phyloP scores from a whole-genome alignment of 129 eudicot genomes.

The Flaveria bidentis region DNA sequence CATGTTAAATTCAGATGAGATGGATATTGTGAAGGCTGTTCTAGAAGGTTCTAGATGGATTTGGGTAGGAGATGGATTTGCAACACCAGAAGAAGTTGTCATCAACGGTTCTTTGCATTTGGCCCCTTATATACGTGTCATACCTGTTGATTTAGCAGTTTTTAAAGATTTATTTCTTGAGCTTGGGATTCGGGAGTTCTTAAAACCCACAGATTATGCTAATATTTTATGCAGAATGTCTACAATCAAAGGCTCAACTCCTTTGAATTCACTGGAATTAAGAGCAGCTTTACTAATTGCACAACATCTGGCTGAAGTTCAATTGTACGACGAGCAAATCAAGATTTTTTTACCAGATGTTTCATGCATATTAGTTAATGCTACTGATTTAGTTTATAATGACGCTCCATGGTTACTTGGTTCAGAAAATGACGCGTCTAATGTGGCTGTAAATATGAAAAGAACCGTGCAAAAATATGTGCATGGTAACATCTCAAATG shows the following conservation, averaged over 20 bases:
- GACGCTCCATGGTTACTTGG: conserved; percentile 99
- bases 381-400: conserved; percentile 85
- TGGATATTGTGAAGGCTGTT: conserved; percentile 94
- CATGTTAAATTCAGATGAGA: conserved; percentile 77
- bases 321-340: conserved; percentile 53
- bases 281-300: conserved; percentile 80
- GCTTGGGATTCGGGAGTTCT: conserved; percentile 76
- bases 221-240: conserved; percentile 83
- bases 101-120: conserved; percentile 92
- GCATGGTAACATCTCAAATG: conserved; percentile 95
- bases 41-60: conserved; percentile 97
- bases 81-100: conserved; percentile 92
- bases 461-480: conserved; percentile 75
- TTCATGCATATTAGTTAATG: conserved; percentile 66
- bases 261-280: conserved; percentile 72
- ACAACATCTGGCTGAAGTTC: conserved; percentile 93
- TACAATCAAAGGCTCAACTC: conserved; percentile 57
- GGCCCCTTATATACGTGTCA: conserved; percentile 93
- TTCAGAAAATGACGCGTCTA: conserved; percentile 55
- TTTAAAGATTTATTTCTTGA: conserved; percentile 81
- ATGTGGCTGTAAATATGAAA: conserved; percentile 56
- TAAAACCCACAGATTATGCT: conserved; percentile 76
- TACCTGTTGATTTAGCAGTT: conserved; percentile 94
- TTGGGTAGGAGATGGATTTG: conserved; percentile 99
- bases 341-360: conserved; percentile 81